A percentile compares a stretch with the other conserved stretches of the same genome.
phyloP scores from a whole-genome alignment of 306 rosid genomes.

The Medicago arabica region DNA sequence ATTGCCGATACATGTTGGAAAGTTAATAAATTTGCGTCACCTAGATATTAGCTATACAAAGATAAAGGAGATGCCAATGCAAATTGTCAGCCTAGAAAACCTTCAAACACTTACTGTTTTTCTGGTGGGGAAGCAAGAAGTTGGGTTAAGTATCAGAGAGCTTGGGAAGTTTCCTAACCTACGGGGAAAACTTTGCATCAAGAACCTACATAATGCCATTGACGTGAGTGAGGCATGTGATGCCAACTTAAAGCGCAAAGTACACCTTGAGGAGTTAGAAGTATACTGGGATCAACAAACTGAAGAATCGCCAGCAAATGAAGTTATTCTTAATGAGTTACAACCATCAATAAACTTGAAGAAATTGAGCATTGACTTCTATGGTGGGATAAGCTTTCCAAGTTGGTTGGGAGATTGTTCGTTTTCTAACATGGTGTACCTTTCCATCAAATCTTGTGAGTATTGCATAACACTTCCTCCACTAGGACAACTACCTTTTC shows the following conservation, averaged over 20 bases:
- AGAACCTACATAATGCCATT: not conserved
- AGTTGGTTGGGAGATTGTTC: conserved; percentile 30
- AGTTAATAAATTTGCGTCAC: not conserved
- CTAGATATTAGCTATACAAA: not conserved
- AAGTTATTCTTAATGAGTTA: not conserved
- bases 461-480: conserved; percentile 2
- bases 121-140: conserved; percentile 5
- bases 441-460: not conserved
- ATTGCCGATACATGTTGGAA: not conserved
- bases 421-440: conserved; percentile 24
- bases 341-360: conserved; percentile 16
- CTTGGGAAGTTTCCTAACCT: not conserved
- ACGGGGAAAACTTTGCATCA: not conserved
- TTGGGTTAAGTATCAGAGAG: conserved; percentile 16
- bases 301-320: not conserved
- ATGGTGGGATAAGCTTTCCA: conserved; percentile 19
- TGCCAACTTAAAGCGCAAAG: conserved; percentile 6
- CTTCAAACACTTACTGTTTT: conserved; percentile 3
- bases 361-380: not conserved
- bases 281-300: not conserved
- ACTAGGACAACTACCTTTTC: conserved; percentile 27
- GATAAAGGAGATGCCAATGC: not conserved
- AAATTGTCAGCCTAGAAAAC: not conserved
- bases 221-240: not conserved
- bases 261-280: not conserved